These are phyloP conservation scores for Neophaeococcomyces mojaviensis DNA, from an alignment of 2,329 filamentous ascomycete species.

Conservation along the genomic window DNA sequence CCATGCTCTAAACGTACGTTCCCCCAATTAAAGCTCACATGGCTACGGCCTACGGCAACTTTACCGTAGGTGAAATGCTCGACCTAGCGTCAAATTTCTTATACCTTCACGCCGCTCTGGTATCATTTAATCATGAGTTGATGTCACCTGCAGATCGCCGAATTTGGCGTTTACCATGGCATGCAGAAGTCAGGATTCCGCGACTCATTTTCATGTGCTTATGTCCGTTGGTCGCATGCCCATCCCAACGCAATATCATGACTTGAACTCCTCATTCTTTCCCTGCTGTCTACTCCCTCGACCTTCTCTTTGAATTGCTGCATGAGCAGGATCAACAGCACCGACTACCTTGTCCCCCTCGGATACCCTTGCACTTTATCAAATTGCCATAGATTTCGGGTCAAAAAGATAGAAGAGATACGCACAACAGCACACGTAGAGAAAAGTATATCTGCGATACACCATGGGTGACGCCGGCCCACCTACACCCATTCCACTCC, in stretches of 20 bases:
- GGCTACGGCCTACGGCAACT: too few species aligned
- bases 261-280: neutral
- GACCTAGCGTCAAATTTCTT: neutral
- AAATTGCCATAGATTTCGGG: neutral
- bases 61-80: too few species aligned
- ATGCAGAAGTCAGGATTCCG: neutral
- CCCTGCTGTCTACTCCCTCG: neutral
- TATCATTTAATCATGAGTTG: neutral
- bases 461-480: slow-evolving; percentile 21
- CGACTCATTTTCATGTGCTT: neutral
- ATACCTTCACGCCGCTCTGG: neutral
- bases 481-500: slow-evolving; percentile 13
- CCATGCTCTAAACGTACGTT: too few species aligned
- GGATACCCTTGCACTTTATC: too few species aligned
- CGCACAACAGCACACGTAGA: neutral
- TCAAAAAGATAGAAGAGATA: neutral
- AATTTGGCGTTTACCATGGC: neutral
- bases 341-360: too few species aligned
- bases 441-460: neutral
- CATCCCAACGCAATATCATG: neutral
- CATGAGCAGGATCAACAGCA: neutral
- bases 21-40: too few species aligned
- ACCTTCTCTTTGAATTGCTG: neutral
- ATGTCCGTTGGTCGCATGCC: neutral
- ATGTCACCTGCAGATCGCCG: neutral